Percentiles rank a stretch among this genome's conserved stretches.
Evolutionary conservation across 345 rosid genomes (phyloP).

Genomic region (Euphorbia pulcherrima): DNA sequence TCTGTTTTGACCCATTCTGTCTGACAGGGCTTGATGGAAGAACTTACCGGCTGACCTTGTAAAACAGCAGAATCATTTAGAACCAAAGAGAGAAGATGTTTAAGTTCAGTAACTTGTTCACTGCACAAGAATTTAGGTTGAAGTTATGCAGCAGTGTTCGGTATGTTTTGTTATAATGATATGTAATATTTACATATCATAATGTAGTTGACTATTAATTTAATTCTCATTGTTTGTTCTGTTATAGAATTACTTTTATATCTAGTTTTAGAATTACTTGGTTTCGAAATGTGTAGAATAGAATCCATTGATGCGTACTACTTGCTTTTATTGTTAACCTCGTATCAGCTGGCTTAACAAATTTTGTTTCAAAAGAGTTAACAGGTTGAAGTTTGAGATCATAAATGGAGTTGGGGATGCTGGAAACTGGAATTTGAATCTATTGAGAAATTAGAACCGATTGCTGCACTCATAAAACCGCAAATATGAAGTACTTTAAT

Average conservation of each 20-base stretch:
- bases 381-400: no score
- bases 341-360: no score
- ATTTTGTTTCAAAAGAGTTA: no score
- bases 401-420: no score
- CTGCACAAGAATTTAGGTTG: neutral
- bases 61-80: neutral
- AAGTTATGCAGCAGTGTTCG: neutral
- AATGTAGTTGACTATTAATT: neutral
- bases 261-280: no score
- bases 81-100: neutral
- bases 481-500: no score
- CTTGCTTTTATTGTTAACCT: no score
- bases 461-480: no score
- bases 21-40: slow-evolving; percentile 89
- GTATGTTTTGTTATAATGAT: neutral
- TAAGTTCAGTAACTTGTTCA: neutral
- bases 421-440: no score
- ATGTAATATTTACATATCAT: neutral
- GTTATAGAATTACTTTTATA: neutral
- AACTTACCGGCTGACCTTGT: slow-evolving; percentile 48
- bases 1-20: neutral
- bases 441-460: no score
- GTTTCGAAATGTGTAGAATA: no score
- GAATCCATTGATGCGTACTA: no score
- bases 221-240: neutral